These are phyloP conservation scores for Mortierella sp. DNA, from an alignment of 371 early-diverging fungal species.

Conservation along the genomic window DNA sequence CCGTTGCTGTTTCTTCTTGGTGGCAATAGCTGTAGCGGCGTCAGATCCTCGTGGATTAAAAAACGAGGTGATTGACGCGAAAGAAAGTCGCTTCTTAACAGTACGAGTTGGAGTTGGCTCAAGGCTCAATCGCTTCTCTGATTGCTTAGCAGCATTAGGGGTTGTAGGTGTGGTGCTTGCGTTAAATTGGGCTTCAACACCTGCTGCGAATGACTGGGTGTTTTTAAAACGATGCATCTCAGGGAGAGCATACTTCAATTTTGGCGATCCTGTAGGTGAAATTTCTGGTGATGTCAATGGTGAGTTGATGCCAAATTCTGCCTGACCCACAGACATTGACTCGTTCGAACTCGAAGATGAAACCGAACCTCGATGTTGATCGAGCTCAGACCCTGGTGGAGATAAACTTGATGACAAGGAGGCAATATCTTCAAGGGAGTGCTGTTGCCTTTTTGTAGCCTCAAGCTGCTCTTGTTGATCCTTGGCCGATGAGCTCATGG, in stretches of 20 bases:
- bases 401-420: conserved; percentile 10
- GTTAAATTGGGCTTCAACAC: not conserved
- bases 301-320: conserved; percentile 16
- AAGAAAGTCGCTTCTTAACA: conserved; percentile 48
- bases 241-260: conserved; percentile 13
- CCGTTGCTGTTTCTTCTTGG: conserved; percentile 38
- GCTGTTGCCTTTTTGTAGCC: not conserved
- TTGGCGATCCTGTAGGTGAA: conserved; percentile 45
- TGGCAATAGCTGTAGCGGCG: conserved; percentile 3
- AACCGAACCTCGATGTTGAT: conserved; percentile 48
- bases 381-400: conserved; percentile 5
- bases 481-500: conserved; percentile 8
- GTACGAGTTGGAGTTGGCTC: conserved; percentile 30
- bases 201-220: not conserved
- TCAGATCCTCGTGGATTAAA: conserved; percentile 32
- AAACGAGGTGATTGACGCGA: conserved; percentile 51
- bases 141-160: not conserved
- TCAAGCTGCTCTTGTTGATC: conserved; percentile 9
- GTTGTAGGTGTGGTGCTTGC: not conserved
- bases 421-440: conserved; percentile 22
- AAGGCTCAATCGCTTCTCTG: conserved; percentile 16
- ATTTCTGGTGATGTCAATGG: conserved; percentile 44
- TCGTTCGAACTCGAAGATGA: conserved; percentile 48
- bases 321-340: conserved; percentile 31
- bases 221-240: no score